Evolutionary conservation across 345 rosid genomes (phyloP).

Genomic region (Orychophragmus violaceus): DNA sequence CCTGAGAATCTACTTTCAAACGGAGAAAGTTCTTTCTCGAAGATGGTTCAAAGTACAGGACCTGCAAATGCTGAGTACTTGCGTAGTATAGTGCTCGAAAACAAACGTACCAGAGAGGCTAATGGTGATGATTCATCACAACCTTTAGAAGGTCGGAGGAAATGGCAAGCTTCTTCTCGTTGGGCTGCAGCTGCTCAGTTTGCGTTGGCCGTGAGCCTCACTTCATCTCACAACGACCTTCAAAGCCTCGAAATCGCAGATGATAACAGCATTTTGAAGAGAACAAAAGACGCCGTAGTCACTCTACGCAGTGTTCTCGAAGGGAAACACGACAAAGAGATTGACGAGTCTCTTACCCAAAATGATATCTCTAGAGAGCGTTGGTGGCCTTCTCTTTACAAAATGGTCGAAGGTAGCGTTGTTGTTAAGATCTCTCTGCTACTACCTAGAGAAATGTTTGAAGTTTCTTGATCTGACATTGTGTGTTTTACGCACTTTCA

Average conservation of each 20-base stretch:
- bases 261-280: constrained; percentile 53
- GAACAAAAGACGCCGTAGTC: constrained; percentile 68
- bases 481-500: constrained; percentile 23
- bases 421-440: background rate
- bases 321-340: constrained; percentile 67
- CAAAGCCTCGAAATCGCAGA: constrained; percentile 46
- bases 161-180: constrained; percentile 72
- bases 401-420: constrained; percentile 71
- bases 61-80: constrained; percentile 91
- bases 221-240: constrained; percentile 65
- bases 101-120: constrained; percentile 22
- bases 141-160: constrained; percentile 61
- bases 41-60: constrained; percentile 97
- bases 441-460: background rate
- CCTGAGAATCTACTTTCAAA: constrained; percentile 71
- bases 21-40: constrained; percentile 77
- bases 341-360: constrained; percentile 46
- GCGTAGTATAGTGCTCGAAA: constrained; percentile 59
- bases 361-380: constrained; percentile 51
- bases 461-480: background rate
- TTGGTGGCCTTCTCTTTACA: constrained; percentile 93
- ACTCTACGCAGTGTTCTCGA: constrained; percentile 70
- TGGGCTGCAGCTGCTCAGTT: constrained; percentile 80
- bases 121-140: constrained; percentile 20
- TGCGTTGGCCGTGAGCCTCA: constrained; percentile 69